These are phyloP conservation scores for Neurospora intermedia DNA, from an alignment of 495 filamentous ascomycete genomes.

Conservation along the genomic window DNA sequence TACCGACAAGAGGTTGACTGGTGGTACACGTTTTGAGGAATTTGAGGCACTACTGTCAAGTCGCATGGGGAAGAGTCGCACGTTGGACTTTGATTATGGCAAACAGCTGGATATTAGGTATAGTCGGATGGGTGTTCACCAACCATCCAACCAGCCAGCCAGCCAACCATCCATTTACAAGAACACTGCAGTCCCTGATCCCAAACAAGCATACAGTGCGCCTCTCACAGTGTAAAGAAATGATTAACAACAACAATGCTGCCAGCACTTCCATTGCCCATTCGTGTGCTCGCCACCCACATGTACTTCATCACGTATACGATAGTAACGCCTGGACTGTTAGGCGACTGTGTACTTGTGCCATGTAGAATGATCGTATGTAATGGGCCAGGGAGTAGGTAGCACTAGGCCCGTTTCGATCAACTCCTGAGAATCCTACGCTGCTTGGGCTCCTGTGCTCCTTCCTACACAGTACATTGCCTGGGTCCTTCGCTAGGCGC, in stretches of 20 bases:
- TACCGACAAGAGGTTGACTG: background rate
- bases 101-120: background rate
- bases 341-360: no score
- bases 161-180: background rate
- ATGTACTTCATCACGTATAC: background rate
- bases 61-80: background rate
- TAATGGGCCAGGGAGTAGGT: background rate
- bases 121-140: background rate
- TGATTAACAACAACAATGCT: background rate
- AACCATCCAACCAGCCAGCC: background rate
- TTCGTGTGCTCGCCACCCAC: background rate
- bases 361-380: background rate
- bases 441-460: background rate
- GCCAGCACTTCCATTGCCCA: background rate
- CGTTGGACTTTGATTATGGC: background rate
- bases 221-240: background rate
- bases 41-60: background rate
- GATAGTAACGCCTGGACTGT: background rate
- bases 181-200: background rate
- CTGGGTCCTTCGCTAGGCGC: background rate
- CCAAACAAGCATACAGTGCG: background rate
- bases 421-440: constrained; percentile 21
- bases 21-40: background rate
- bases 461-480: background rate
- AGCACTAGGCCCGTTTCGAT: constrained; percentile 18